Percentiles rank a stretch among this genome's conserved stretches.
Conservation (phyloP, 257 asterid genomes). For the Orobanche coerulescens region DNA sequence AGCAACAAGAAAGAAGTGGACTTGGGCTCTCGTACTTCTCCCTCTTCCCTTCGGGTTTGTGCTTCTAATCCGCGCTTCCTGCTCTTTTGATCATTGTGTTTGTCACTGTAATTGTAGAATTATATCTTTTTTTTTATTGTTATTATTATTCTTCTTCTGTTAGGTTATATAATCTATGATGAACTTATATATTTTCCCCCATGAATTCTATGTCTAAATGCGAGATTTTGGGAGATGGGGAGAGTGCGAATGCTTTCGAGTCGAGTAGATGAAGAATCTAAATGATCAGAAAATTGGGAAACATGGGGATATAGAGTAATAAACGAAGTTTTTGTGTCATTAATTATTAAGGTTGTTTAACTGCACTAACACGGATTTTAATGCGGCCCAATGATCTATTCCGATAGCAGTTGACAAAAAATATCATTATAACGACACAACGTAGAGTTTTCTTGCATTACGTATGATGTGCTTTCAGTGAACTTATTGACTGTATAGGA, state of each 20-base stretch:
- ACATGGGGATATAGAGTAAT: background rate
- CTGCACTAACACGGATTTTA: background rate
- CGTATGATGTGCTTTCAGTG: background rate
- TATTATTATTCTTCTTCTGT: too few species aligned
- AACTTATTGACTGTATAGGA: background rate
- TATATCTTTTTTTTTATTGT: background rate
- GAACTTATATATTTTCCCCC: background rate
- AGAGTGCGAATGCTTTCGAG: background rate
- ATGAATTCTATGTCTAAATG: background rate
- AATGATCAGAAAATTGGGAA: background rate
- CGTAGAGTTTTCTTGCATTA: too few species aligned
- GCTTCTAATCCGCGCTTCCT: background rate
- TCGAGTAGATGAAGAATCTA: background rate
- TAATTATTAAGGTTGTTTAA: background rate
- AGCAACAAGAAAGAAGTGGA: background rate
- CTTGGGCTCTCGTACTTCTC: constrained; percentile 13
- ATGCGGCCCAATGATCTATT: background rate
- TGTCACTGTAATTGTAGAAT: background rate
- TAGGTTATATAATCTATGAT: background rate
- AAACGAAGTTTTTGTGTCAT: background rate
- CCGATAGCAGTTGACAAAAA: too few species aligned
- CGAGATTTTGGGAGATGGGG: background rate
- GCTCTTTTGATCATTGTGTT: background rate
- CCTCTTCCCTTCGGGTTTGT: constrained; percentile 17
- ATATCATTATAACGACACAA: too few species aligned